phyloP scores from a whole-genome alignment of 2,329 filamentous ascomycete species.

The Polychaeton citri region DNA sequence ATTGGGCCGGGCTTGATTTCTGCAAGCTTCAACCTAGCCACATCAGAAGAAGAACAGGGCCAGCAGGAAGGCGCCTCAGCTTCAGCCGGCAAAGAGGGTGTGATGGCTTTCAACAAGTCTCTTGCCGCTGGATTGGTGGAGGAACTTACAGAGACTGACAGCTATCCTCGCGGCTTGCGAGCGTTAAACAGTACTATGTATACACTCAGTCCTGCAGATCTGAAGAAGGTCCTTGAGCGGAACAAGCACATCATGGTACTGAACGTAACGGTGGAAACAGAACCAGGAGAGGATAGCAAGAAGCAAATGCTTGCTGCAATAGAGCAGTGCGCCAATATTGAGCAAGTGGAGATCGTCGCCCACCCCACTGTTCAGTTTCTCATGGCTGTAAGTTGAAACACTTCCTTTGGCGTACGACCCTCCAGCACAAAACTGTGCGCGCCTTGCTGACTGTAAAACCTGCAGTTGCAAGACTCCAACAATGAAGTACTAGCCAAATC shows the following conservation, averaged over 20 bases:
- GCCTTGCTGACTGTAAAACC: too few species aligned
- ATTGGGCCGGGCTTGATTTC: conserved; percentile 26
- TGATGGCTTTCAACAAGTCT: conserved; percentile 24
- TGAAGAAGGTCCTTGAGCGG: conserved; percentile 21
- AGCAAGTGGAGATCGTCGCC: conserved; percentile 27
- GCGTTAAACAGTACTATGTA: conserved; percentile 30
- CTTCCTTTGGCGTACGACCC: too few species aligned
- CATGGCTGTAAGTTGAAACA: conserved; percentile 24
- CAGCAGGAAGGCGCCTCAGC: conserved; percentile 19
- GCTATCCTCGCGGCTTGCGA: conserved; percentile 19
- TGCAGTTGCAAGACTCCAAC: conserved; percentile 16
- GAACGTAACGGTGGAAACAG: conserved; percentile 24
- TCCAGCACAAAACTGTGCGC: too few species aligned
- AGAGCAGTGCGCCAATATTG: conserved; percentile 18
- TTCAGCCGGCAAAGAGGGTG: conserved; percentile 19
- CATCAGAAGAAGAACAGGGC: conserved; percentile 20
- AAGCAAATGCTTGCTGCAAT: conserved; percentile 21
- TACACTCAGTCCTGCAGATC: conserved; percentile 22
- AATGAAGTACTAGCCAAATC: conserved; percentile 16
- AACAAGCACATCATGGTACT: conserved; percentile 27
- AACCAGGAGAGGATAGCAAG: conserved; percentile 22
- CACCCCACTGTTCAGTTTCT: conserved; percentile 25
- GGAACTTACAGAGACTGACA: conserved; percentile 21
- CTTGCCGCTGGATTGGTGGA: conserved; percentile 16
- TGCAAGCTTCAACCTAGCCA: conserved; percentile 24